Evolutionary conservation across 495 filamentous ascomycete genomes (phyloP), one percentile per base, ranked within the genome.

Genomic region (Neurospora africana): DNA sequence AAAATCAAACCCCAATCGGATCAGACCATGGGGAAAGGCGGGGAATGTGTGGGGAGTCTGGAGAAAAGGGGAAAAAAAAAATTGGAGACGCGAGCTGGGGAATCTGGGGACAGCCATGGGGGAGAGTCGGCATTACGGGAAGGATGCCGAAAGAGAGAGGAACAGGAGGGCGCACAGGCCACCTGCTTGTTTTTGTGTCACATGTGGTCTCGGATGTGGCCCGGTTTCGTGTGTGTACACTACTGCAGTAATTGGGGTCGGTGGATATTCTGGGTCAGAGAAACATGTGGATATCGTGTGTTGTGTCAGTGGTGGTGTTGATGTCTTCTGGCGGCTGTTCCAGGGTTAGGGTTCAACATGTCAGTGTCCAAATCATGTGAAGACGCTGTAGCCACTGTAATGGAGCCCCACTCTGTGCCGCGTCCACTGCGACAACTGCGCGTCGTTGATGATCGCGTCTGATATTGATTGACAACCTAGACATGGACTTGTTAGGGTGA

Each of bases 401-500:
- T 65, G 27, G 53, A 33, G 53, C 53, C 53, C 53, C 53, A 65
- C 53, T 65, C 53, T 65, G 1, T 33, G 53, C 53, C 53, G 27
- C 53, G 53, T 65, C 53, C 23, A 65, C 27, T 65, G 53, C 53
- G 23, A 58, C 47, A 13, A 58, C 10, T 3, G 53, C 53, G 53
- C 27, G 53, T 65, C 53, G 13, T 8, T 65, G 53, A 65, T 65
- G 53, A 33, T 27, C 53, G 53, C 53, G 53, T 65, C 53, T 9
- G 53, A 65, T 65, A 65, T 65, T 65, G 53, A 33, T 65, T 61
- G 27, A 61, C 53, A 13, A 69, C 68, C 44, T 7, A 27, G 44
- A 53, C 11, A 53, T 53, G 69, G 47, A 35, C 21, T 41, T 36
- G 21, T n/a, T n/a, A n/a, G 40, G 30, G 78, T 78, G 74, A 77